Evolutionary conservation across 2,329 filamentous ascomycete species (phyloP).

Genomic region (Fusarium vanettenii): DNA sequence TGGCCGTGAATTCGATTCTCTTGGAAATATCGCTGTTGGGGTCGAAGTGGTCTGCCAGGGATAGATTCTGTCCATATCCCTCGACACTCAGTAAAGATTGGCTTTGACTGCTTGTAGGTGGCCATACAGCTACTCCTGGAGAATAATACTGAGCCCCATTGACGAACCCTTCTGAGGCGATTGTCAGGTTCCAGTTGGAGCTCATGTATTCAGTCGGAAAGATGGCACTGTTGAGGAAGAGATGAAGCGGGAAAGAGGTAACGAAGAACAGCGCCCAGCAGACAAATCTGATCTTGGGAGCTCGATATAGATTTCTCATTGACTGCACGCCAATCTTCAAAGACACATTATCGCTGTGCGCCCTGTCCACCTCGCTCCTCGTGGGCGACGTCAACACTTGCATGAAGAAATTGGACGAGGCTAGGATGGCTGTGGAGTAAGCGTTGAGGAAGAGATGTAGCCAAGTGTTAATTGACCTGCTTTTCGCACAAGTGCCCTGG

Average conservation of each 20-base stretch:
- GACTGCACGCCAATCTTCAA: slow-evolving; percentile 30
- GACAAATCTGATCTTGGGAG: neutral
- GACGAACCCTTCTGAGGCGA: neutral
- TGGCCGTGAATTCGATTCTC: neutral
- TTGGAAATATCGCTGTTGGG: neutral
- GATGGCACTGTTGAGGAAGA: slow-evolving; percentile 8
- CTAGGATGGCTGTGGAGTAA: slow-evolving; percentile 57
- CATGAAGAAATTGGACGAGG: slow-evolving; percentile 63
- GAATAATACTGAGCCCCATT: neutral
- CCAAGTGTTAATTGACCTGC: slow-evolving; percentile 27
- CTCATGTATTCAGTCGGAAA: neutral
- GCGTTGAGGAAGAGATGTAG: slow-evolving; percentile 61
- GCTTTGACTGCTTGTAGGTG: neutral
- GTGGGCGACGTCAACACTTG: slow-evolving; percentile 63
- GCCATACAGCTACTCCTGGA: neutral
- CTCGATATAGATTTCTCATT: slow-evolving; percentile 16
- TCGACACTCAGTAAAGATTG: neutral
- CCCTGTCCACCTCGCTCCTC: slow-evolving; percentile 58
- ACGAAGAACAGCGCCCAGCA: slow-evolving; percentile 8
- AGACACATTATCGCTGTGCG: slow-evolving; percentile 48
- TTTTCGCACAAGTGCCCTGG: slow-evolving; percentile 23
- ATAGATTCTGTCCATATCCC: neutral
- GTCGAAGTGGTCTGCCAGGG: neutral
- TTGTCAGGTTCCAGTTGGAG: neutral
- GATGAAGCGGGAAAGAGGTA: slow-evolving; percentile 14